A percentile compares a stretch with the other conserved stretches of the same genome.
Evolutionary conservation across 495 filamentous ascomycete genomes (phyloP).

Genomic region (Aspergillus carlsbadensis): DNA sequence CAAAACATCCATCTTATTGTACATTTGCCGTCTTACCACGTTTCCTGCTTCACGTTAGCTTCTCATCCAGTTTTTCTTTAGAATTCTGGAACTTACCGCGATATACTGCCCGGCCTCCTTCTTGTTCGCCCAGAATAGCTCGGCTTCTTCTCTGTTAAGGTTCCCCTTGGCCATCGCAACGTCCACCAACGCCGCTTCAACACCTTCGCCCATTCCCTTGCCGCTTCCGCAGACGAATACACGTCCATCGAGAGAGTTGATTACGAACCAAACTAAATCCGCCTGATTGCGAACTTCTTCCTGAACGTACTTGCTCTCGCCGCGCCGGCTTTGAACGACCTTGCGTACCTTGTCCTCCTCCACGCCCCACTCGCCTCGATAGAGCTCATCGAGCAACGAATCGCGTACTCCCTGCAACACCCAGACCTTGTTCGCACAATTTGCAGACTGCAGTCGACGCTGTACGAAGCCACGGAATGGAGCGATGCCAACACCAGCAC

Average conservation of each 20-base stretch:
- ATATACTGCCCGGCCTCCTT: slow-evolving; percentile 85
- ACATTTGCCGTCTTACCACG: slow-evolving; percentile 27
- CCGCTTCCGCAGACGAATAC: slow-evolving; percentile 94
- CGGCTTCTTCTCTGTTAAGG: slow-evolving; percentile 67
- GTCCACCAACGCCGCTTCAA: slow-evolving; percentile 77
- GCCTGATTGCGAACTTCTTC: slow-evolving; percentile 84
- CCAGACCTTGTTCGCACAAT: slow-evolving; percentile 99
- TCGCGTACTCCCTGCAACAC: slow-evolving; percentile 96
- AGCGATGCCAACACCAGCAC: slow-evolving; percentile 93
- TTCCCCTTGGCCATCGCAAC: slow-evolving; percentile 80
- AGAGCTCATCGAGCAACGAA: slow-evolving; percentile 88
- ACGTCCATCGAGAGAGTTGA: slow-evolving; percentile 88
- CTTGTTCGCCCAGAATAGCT: slow-evolving; percentile 77
- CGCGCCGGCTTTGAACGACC: slow-evolving; percentile 82
- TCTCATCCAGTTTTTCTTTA: not conserved
- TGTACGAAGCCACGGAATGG: slow-evolving; percentile 98
- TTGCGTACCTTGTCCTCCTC: slow-evolving; percentile 90
- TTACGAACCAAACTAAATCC: slow-evolving; percentile 94
- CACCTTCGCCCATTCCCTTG: slow-evolving; percentile 96
- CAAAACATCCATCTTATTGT: not conserved
- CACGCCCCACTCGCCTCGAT: slow-evolving; percentile 93
- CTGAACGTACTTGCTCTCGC: slow-evolving; percentile 79
- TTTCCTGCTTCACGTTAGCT: slow-evolving; percentile 32
- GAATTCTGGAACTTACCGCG: slow-evolving; percentile 58
- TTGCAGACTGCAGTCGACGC: slow-evolving; percentile 89